Percentiles rank a stretch among this genome's conserved stretches.
These are phyloP conservation scores for Aureobasidium sp. DNA, from an alignment of 2,329 filamentous ascomycete species.

Conservation along the genomic window DNA sequence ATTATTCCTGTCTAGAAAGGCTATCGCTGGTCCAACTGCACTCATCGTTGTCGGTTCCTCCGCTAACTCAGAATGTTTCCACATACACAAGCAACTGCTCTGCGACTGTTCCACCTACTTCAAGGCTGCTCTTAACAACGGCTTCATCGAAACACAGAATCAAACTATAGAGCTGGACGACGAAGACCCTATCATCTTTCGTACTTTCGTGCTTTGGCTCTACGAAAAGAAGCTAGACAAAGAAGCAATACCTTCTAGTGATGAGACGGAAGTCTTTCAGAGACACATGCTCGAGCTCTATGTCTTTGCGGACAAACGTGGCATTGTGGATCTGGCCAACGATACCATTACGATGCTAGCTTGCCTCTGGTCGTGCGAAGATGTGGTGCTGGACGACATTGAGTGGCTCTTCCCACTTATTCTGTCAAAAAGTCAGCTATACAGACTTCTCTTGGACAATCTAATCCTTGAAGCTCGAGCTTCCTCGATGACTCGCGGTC, in stretches of 20 bases:
- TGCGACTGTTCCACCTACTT: background rate
- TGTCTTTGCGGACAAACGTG: background rate
- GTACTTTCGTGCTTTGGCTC: background rate
- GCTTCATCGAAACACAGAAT: background rate
- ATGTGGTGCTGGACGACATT: background rate
- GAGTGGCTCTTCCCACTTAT: background rate
- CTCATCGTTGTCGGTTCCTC: background rate
- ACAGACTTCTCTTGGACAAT: background rate
- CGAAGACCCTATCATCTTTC: background rate
- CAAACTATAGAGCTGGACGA: background rate
- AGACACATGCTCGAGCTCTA: background rate
- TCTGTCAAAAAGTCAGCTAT: background rate
- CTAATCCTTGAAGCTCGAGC: no score
- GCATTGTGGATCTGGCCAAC: background rate
- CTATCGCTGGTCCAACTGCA: background rate
- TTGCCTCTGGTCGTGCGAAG: background rate
- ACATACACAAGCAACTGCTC: background rate
- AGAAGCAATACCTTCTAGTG: background rate
- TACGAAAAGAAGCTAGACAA: background rate
- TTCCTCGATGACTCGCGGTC: no score
- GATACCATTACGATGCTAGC: background rate
- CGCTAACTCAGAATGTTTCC: no score
- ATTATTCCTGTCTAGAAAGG: background rate
- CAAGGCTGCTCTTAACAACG: background rate
- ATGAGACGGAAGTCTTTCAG: background rate